These are phyloP conservation scores for Zygotorulaspora chibaensis DNA, from an alignment of 805 yeast species.

Conservation along the genomic window DNA sequence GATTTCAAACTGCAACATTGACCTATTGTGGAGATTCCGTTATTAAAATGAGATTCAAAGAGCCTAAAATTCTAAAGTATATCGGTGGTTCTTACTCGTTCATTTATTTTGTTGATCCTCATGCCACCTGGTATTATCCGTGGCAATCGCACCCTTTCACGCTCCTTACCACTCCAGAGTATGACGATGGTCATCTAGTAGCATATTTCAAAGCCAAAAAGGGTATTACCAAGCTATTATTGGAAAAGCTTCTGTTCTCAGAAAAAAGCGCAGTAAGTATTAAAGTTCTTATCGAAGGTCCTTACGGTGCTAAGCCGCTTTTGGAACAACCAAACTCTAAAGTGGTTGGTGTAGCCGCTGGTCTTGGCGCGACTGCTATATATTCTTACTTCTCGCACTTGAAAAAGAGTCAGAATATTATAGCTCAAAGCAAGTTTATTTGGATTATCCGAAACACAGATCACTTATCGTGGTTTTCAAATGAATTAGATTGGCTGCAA, in stretches of 20 bases:
- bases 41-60: slow-evolving; percentile 39
- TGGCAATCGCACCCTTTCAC: slow-evolving; percentile 72
- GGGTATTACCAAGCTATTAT: slow-evolving; percentile 49
- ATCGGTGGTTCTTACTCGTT: slow-evolving; percentile 56
- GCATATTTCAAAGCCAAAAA: slow-evolving; percentile 49
- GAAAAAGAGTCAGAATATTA: slow-evolving; percentile 16
- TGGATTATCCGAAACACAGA: slow-evolving; percentile 60
- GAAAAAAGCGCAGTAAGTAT: slow-evolving; percentile 31
- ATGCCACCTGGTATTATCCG: slow-evolving; percentile 45
- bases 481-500: slow-evolving; percentile 37
- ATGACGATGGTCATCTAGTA: slow-evolving; percentile 34
- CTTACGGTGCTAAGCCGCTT: slow-evolving; percentile 50
- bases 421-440: slow-evolving; percentile 41
- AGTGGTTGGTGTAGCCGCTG: slow-evolving; percentile 46
- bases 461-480: slow-evolving; percentile 46
- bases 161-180: slow-evolving; percentile 38
- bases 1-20: slow-evolving; percentile 23
- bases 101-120: slow-evolving; percentile 50
- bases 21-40: slow-evolving; percentile 28
- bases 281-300: slow-evolving; percentile 56
- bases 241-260: slow-evolving; percentile 32
- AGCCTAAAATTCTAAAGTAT: slow-evolving; percentile 46
- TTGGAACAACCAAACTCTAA: slow-evolving; percentile 35
- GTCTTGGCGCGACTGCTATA: slow-evolving; percentile 51
- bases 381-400: slow-evolving; percentile 33